These are phyloP conservation scores for Dacryopinax primogenitus DNA, from an alignment of 768 basidiomycete species.

Conservation along the genomic window DNA sequence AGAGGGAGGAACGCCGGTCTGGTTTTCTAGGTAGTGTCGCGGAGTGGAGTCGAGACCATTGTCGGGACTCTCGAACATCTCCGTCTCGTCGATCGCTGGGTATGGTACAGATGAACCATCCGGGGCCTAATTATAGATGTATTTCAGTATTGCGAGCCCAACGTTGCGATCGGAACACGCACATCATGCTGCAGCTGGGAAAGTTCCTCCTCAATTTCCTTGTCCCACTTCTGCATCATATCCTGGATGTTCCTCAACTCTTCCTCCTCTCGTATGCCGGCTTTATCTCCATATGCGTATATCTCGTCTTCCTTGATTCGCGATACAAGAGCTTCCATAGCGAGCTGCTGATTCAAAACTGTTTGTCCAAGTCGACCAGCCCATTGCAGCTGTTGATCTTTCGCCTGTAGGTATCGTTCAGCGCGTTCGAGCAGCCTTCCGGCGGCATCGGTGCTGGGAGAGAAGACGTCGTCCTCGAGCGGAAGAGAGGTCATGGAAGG, in stretches of 20 bases:
- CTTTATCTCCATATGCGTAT: constrained; percentile 2
- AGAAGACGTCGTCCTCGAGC: neutral
- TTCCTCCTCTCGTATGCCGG: constrained; percentile 9
- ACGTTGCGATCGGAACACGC: neutral
- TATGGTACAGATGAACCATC: neutral
- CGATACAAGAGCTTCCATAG: constrained; percentile 10
- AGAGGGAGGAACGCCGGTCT: neutral
- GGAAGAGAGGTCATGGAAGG: constrained; percentile 2
- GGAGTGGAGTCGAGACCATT: neutral
- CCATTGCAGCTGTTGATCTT: constrained; percentile 1
- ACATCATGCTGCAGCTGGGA: neutral
- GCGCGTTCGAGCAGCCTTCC: constrained; percentile 12
- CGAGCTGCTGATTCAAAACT: constrained; percentile 7
- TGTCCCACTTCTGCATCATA: constrained; percentile 5
- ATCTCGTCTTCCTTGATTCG: constrained; percentile 4
- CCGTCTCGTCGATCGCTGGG: neutral
- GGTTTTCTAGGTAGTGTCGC: neutral
- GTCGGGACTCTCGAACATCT: neutral
- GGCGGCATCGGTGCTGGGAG: neutral
- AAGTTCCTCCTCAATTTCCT: constrained; percentile 1
- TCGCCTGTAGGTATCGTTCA: constrained; percentile 1
- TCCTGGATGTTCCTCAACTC: constrained; percentile 12
- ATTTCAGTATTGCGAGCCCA: neutral
- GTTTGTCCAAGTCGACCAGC: constrained; percentile 6
- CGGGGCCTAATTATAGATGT: neutral